Evolutionary conservation across 2,329 filamentous ascomycete species (phyloP).

Genomic region (Trichophyton verrucosum): DNA sequence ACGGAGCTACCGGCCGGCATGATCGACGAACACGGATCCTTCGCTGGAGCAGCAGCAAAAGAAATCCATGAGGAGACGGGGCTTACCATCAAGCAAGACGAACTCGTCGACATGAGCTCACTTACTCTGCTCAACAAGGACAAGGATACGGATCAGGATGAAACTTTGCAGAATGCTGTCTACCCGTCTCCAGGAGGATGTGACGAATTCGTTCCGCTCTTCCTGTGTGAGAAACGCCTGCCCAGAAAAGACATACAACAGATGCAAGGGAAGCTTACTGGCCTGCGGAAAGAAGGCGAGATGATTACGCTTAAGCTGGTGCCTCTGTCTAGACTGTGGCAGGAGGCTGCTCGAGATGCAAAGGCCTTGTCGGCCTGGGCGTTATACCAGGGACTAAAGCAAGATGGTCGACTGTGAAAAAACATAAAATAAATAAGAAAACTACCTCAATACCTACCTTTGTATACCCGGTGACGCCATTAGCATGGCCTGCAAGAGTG

Average conservation of each 20-base stretch:
- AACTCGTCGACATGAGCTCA: constrained; percentile 44
- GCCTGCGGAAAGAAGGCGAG: constrained; percentile 43
- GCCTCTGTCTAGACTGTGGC: constrained; percentile 41
- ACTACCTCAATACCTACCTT: too few relatives aligned
- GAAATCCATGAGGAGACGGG: constrained; percentile 48
- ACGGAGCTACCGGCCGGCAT: constrained; percentile 49
- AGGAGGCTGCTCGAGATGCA: constrained; percentile 41
- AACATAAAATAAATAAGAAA: too few relatives aligned
- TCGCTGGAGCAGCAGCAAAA: constrained; percentile 43
- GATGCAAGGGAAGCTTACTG: constrained; percentile 43
- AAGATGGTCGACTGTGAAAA: constrained; percentile 32
- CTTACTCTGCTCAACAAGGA: constrained; percentile 29
- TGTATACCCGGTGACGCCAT: too few relatives aligned
- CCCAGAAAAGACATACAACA: constrained; percentile 36
- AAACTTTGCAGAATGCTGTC: constrained; percentile 37
- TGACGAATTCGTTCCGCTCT: constrained; percentile 48
- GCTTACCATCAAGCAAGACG: constrained; percentile 36
- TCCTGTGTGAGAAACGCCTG: constrained; percentile 44
- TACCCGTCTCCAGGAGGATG: constrained; percentile 46
- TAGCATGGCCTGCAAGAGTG: too few relatives aligned
- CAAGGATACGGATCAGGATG: constrained; percentile 17
- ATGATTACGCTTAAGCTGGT: constrained; percentile 48
- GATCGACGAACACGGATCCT: constrained; percentile 44
- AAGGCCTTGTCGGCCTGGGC: constrained; percentile 46
- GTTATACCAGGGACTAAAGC: constrained; percentile 41